phyloP scores from a whole-genome alignment of 2,329 filamentous ascomycete genomes.

The Cryphonectria parasitica region DNA sequence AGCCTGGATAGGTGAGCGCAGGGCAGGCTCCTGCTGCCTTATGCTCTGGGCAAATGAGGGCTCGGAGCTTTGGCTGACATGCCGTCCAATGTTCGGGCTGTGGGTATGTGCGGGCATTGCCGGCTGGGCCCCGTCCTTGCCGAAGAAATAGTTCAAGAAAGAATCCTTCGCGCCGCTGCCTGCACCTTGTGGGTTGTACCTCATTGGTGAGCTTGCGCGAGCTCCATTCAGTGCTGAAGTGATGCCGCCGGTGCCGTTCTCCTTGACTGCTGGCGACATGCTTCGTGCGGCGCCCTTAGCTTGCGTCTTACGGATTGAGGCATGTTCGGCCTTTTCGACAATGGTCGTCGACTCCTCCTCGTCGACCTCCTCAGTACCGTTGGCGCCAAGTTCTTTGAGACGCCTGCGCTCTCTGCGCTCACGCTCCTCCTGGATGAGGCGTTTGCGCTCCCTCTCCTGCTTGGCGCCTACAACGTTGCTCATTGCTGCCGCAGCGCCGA shows the following conservation, averaged over 20 bases:
- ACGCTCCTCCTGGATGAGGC: conserved; percentile 78
- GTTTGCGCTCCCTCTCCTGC: conserved; percentile 90
- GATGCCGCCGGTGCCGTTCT: conserved; percentile 66
- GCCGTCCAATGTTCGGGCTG: conserved; percentile 54
- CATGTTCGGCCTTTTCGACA: conserved; percentile 56
- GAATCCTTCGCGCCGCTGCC: conserved; percentile 75
- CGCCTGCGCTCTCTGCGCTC: conserved; percentile 83
- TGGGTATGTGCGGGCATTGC: conserved; percentile 45
- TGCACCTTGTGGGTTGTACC: conserved; percentile 61
- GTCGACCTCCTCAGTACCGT: conserved; percentile 71
- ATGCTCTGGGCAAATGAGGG: conserved; percentile 84
- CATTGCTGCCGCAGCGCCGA: conserved; percentile 96
- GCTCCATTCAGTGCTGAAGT: conserved; percentile 69
- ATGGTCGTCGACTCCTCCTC: conserved; percentile 41
- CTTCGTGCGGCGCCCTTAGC: conserved; percentile 67
- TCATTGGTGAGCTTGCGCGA: conserved; percentile 64
- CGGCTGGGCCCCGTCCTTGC: conserved; percentile 76
- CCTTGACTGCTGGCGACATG: conserved; percentile 78
- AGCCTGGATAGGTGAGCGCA: conserved; percentile 52
- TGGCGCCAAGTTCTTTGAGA: conserved; percentile 81
- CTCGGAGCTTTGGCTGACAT: conserved; percentile 79
- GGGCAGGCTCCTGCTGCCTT: conserved; percentile 66
- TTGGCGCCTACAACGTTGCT: conserved; percentile 93
- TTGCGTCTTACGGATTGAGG: conserved; percentile 64
- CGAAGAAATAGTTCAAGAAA: conserved; percentile 98